Evolutionary conservation across 2,329 filamentous ascomycete genomes (phyloP).

Genomic region (Sphaerulina vaccinii): DNA sequence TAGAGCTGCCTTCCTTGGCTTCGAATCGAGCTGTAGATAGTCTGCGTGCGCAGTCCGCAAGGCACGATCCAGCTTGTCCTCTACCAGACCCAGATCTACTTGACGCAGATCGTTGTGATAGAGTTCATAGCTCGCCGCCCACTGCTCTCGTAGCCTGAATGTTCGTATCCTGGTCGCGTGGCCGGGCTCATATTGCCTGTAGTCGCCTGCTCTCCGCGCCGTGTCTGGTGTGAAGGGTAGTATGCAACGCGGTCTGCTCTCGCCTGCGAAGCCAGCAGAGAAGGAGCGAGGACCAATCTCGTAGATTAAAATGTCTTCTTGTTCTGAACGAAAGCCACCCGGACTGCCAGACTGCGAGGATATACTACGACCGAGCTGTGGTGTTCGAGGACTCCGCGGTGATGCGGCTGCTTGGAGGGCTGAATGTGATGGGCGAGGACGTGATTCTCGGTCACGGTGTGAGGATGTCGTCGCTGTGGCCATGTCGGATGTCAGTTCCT

Average conservation of each 20-base stretch:
- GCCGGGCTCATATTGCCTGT: constrained; percentile 51
- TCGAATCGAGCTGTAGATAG: constrained; percentile 69
- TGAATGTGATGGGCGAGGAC: constrained; percentile 22
- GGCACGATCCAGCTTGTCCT: constrained; percentile 81
- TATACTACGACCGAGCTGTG: constrained; percentile 60
- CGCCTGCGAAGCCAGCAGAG: constrained; percentile 82
- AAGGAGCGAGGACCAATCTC: constrained; percentile 79
- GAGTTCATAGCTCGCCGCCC: constrained; percentile 68
- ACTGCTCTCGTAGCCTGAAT: constrained; percentile 56
- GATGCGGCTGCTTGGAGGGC: constrained; percentile 13
- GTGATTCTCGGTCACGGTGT: constrained; percentile 19
- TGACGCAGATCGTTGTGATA: constrained; percentile 74
- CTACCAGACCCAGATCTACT: constrained; percentile 73
- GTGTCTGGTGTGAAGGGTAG: constrained; percentile 72
- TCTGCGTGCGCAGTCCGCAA: constrained; percentile 79
- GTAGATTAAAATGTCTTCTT: constrained; percentile 81
- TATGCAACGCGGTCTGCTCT: constrained; percentile 69
- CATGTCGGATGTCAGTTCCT: constrained; percentile 15
- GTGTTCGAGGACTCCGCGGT: constrained; percentile 46
- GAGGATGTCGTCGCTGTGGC: constrained; percentile 17
- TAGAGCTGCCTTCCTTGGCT: constrained; percentile 67
- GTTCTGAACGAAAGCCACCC: constrained; percentile 58
- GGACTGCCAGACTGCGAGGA: constrained; percentile 60
- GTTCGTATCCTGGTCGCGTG: constrained; percentile 13
- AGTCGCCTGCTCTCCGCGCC: constrained; percentile 77